phyloP scores from a whole-genome alignment of 768 basidiomycete genomes.

The Trametes maxima region DNA sequence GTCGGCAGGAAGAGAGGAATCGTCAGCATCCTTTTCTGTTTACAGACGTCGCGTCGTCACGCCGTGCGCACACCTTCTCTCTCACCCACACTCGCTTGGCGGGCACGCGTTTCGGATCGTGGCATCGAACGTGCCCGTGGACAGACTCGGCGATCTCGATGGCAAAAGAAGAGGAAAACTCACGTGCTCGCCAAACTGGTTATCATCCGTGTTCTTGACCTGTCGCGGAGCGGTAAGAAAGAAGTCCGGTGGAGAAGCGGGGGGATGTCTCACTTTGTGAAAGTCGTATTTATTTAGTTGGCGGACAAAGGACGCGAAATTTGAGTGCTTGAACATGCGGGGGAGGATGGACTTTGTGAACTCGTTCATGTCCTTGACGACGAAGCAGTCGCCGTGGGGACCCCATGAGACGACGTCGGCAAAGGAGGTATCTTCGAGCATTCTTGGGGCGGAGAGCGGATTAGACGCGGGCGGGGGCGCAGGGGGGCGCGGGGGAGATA shows the following conservation, averaged over 20 bases:
- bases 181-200: constrained; percentile 65
- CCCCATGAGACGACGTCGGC: constrained; percentile 81
- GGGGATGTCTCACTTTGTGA: constrained; percentile 64
- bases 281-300: constrained; percentile 98
- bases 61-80: not conserved
- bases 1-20: constrained; percentile 12
- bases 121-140: constrained; percentile 10
- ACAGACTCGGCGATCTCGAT: constrained; percentile 3
- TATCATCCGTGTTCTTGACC: constrained; percentile 86
- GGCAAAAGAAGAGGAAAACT: constrained; percentile 33
- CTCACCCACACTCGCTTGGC: too few relatives aligned
- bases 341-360: constrained; percentile 91
- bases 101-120: constrained; percentile 10
- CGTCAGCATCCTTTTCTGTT: not conserved
- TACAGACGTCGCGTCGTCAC: not conserved
- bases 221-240: constrained; percentile 22
- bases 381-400: constrained; percentile 82
- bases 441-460: constrained; percentile 47
- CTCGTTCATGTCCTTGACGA: constrained; percentile 97
- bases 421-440: constrained; percentile 83
- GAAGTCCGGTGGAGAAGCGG: constrained; percentile 7
- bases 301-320: constrained; percentile 90
- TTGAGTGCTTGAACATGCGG: constrained; percentile 93
- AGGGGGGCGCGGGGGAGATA: constrained; percentile 12
- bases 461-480: not conserved